Conservation (phyloP, 805 yeast species). For the Candida dendrica region DNA sequence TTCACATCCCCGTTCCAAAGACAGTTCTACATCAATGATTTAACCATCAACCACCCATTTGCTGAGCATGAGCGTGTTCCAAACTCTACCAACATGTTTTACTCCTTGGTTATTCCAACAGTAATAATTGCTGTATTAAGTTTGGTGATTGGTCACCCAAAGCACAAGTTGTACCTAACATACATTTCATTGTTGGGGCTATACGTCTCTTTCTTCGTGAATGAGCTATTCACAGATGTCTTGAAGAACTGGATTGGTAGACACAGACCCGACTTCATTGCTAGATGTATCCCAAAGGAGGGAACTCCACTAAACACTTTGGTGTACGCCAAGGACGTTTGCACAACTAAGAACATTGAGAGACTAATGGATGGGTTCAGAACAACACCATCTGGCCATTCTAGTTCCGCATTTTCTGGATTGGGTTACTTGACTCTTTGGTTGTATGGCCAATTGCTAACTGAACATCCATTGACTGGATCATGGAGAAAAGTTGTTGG, state of each 20-base stretch:
- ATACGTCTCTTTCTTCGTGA: conserved; percentile 47
- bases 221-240: conserved; percentile 61
- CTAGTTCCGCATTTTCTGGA: conserved; percentile 64
- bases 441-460: conserved; percentile 58
- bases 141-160: conserved; percentile 31
- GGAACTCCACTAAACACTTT: conserved; percentile 49
- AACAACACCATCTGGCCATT: conserved; percentile 80
- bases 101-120: conserved; percentile 46
- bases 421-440: conserved; percentile 57
- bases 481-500: conserved; percentile 56
- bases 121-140: conserved; percentile 27
- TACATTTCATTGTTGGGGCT: conserved; percentile 66
- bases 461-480: conserved; percentile 42
- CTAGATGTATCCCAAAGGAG: conserved; percentile 67
- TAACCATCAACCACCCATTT: conserved; percentile 74
- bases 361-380: conserved; percentile 63
- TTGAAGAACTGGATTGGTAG: conserved; percentile 83
- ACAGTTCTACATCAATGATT: conserved; percentile 69
- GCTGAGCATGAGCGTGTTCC: conserved; percentile 70
- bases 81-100: conserved; percentile 43
- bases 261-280: conserved; percentile 86
- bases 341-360: conserved; percentile 43
- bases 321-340: conserved; percentile 57
- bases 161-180: conserved; percentile 50
- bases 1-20: conserved; percentile 61